These are phyloP conservation scores for Tolypocladium pustulatum DNA, from an alignment of 2,329 filamentous ascomycete species.

Conservation along the genomic window DNA sequence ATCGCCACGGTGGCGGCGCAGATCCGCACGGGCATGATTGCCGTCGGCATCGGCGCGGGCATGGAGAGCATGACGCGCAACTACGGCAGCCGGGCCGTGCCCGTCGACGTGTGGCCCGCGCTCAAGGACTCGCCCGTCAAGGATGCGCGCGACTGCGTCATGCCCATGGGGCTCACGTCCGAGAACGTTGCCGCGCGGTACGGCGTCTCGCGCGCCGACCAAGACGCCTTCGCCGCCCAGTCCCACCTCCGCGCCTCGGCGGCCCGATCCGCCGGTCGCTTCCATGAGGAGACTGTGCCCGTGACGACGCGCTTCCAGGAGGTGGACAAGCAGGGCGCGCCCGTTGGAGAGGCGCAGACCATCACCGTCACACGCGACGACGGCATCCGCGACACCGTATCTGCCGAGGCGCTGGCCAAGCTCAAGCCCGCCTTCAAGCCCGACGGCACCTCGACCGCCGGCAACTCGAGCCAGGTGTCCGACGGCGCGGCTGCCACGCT, in stretches of 20 bases:
- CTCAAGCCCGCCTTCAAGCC: constrained; percentile 79
- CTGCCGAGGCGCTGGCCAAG: constrained; percentile 58
- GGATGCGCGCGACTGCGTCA: constrained; percentile 76
- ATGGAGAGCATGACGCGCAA: constrained; percentile 97
- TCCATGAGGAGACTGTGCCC: constrained; percentile 70
- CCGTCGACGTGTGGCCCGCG: constrained; percentile 67
- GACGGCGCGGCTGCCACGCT: constrained; percentile 80
- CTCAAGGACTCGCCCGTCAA: constrained; percentile 52
- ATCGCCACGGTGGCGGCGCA: constrained; percentile 65
- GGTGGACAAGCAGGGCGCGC: constrained; percentile 48
- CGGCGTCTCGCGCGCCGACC: constrained; percentile 60
- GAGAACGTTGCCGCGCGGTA: constrained; percentile 82
- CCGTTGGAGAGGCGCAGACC: constrained; percentile 43
- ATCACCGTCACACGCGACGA: constrained; percentile 71
- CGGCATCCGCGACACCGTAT: constrained; percentile 62
- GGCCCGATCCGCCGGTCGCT: constrained; percentile 59
- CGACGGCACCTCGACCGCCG: constrained; percentile 70
- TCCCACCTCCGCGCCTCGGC: constrained; percentile 63
- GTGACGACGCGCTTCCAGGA: constrained; percentile 62
- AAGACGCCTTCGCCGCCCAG: constrained; percentile 71
- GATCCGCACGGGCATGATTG: constrained; percentile 64
- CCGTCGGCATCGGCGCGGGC: constrained; percentile 69
- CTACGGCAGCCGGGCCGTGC: constrained; percentile 78
- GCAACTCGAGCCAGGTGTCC: constrained; percentile 76
- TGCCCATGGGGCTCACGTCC: constrained; percentile 85